These are phyloP conservation scores for Hanseniaspora meyeri DNA, from an alignment of 805 yeast species.

Conservation along the genomic window DNA sequence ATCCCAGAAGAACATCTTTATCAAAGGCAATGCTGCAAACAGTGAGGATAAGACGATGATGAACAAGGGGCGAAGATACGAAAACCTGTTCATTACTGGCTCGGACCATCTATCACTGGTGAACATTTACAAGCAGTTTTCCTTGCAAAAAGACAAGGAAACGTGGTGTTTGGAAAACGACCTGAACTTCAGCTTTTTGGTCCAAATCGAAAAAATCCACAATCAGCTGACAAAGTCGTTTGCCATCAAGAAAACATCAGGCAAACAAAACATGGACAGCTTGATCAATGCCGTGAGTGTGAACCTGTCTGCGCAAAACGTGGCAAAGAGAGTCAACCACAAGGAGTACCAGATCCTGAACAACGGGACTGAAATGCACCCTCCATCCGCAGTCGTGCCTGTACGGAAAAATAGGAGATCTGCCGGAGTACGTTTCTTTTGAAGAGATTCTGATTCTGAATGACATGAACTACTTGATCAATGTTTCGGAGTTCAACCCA, in stretches of 20 bases:
- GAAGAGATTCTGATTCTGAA: constrained; percentile 7
- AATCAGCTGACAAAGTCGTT: neutral
- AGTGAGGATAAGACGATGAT: neutral
- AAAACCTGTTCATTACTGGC: neutral
- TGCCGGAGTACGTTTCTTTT: constrained; percentile 10
- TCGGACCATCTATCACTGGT: constrained; percentile 10
- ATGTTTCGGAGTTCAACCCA: neutral
- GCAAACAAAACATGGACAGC: neutral
- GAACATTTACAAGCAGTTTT: constrained; percentile 2
- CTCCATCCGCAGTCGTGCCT: constrained; percentile 1
- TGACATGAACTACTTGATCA: constrained; percentile 1
- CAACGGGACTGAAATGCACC: constrained; percentile 4
- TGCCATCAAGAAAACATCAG: neutral
- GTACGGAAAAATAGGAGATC: constrained; percentile 4
- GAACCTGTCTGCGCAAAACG: neutral
- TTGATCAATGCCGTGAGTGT: neutral
- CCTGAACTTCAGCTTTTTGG: neutral
- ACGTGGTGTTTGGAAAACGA: constrained; percentile 3
- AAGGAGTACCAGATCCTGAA: constrained; percentile 3
- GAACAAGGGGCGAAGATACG: neutral
- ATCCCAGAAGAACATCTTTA: neutral
- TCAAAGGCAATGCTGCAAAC: neutral
- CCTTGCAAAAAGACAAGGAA: neutral
- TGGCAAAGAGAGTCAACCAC: constrained; percentile 2
- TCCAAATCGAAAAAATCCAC: neutral